A percentile compares a stretch with the other conserved stretches of the same genome.
Evolutionary conservation across 352 stramenopile species (phyloP).

Genomic region (Phytophthora aleatoria): DNA sequence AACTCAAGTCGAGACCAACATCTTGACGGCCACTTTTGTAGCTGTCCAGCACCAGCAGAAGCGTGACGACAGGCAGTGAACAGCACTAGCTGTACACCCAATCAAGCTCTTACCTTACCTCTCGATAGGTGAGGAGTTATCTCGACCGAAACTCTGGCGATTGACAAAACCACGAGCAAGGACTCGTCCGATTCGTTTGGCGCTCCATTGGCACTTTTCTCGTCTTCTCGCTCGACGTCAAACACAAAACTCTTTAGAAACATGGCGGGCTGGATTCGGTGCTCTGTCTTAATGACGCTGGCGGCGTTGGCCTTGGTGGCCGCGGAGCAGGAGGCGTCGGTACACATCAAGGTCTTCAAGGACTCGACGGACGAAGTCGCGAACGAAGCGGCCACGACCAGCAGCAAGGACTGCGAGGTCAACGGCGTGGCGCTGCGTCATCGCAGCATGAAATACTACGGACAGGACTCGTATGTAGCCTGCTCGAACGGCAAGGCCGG

Average conservation of each 20-base stretch:
- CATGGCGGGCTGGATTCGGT: constrained; percentile 38
- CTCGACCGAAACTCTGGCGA: constrained; percentile 9
- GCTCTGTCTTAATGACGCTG: constrained; percentile 22
- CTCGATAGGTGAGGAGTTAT: constrained; percentile 21
- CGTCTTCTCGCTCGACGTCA: constrained; percentile 9
- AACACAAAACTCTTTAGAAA: constrained; percentile 2
- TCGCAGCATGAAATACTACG: constrained; percentile 74
- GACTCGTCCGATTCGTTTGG: constrained; percentile 12
- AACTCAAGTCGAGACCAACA: constrained; percentile 23
- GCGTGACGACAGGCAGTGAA: constrained; percentile 11
- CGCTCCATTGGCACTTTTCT: constrained; percentile 32
- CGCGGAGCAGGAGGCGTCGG: constrained; percentile 32
- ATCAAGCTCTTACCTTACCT: constrained; percentile 14
- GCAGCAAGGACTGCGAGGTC: constrained; percentile 54
- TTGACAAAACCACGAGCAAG: constrained; percentile 24
- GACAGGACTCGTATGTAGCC: constrained; percentile 72
- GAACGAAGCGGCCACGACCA: constrained; percentile 12
- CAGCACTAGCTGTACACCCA: constrained; percentile 6
- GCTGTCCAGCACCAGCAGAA: constrained; percentile 25
- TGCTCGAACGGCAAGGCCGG: constrained; percentile 62
- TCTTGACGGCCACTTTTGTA: constrained; percentile 15
- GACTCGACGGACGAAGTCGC: constrained; percentile 4
- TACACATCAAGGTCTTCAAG: constrained; percentile 20
- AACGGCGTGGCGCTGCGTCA: constrained; percentile 61
- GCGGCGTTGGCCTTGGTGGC: constrained; percentile 21